Conservation (phyloP, 23 red algal species). For the Chondrus crispus region DNA sequence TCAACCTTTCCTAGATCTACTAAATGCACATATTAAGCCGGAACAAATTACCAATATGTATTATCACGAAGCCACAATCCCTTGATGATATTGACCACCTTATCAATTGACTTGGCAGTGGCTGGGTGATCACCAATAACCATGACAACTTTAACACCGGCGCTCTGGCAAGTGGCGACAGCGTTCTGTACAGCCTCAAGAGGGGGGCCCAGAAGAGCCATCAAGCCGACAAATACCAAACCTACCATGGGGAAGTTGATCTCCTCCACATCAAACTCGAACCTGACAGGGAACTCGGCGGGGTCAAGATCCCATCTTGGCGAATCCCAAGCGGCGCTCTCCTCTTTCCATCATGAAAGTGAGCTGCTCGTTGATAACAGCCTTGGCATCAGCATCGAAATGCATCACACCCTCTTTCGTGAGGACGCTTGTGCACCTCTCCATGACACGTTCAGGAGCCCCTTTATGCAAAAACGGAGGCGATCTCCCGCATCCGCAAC, state of each 20-base stretch:
- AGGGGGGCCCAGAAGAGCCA: conserved; percentile 93
- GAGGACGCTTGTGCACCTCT: conserved; percentile 40
- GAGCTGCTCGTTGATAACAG: conserved; percentile 59
- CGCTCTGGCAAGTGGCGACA: conserved; percentile 80
- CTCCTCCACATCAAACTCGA: conserved; percentile 72
- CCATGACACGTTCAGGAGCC: conserved; percentile 92
- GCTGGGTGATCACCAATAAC: conserved; percentile 95
- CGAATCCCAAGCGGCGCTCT: conserved; percentile 85
- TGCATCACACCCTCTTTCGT: conserved; percentile 49
- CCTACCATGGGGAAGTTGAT: conserved; percentile 78
- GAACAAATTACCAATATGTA: conserved; percentile 76
- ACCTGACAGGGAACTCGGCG: conserved; percentile 45
- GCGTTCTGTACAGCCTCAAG: conserved; percentile 81
- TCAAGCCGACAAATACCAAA: conserved; percentile 87
- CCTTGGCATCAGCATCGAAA: conserved; percentile 47
- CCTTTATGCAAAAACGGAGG: conserved; percentile 87
- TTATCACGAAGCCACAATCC: conserved; percentile 72
- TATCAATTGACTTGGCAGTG: conserved; percentile 94
- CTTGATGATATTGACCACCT: conserved; percentile 75
- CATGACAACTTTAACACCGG: conserved; percentile 95
- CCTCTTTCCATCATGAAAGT: conserved; percentile 77
- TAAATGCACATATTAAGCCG: not conserved
- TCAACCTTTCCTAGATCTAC: not conserved
- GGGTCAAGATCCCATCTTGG: conserved; percentile 57
- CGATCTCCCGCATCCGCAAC: conserved; percentile 30